Evolutionary conservation across 202 grass and related monocot genomes (phyloP).

Genomic region (Sporobolus alterniflorus): DNA sequence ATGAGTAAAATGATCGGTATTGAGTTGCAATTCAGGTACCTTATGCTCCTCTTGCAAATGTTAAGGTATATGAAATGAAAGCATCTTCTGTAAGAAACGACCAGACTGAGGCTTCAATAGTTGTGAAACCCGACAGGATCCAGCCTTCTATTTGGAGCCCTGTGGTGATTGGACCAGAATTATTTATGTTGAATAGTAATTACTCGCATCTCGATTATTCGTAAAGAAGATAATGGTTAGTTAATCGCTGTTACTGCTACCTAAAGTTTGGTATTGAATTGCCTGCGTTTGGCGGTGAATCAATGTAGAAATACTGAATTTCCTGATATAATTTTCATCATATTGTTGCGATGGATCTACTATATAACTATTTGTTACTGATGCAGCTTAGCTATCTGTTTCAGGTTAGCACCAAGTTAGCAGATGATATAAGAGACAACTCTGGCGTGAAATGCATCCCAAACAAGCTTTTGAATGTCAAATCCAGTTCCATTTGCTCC

Average conservation of each 20-base stretch:
- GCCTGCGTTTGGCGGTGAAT: not conserved
- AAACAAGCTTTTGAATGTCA: conserved; percentile 8
- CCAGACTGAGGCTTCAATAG: not conserved
- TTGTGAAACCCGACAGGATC: not conserved
- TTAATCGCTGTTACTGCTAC: not conserved
- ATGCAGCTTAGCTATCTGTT: not conserved
- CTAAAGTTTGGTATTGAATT: not conserved
- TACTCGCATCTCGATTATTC: not conserved
- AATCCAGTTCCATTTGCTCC: conserved; percentile 11
- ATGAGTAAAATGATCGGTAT: not conserved
- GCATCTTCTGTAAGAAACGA: too few relatives aligned
- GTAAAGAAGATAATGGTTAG: not conserved
- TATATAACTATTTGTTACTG: conserved; percentile 17
- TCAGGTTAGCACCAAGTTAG: conserved; percentile 42
- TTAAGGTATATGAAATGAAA: not conserved
- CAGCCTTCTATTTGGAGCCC: not conserved
- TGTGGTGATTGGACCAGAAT: not conserved
- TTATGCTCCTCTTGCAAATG: too few relatives aligned
- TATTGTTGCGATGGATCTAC: not conserved
- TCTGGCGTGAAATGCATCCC: conserved; percentile 10
- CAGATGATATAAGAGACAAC: conserved; percentile 30
- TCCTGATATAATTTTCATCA: conserved; percentile 5
- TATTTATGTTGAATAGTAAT: conserved; percentile 1
- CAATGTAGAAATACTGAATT: not conserved
- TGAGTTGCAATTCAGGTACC: not conserved